These are phyloP conservation scores for Phoma sp. DNA, from an alignment of 2,329 filamentous ascomycete genomes.

Conservation along the genomic window DNA sequence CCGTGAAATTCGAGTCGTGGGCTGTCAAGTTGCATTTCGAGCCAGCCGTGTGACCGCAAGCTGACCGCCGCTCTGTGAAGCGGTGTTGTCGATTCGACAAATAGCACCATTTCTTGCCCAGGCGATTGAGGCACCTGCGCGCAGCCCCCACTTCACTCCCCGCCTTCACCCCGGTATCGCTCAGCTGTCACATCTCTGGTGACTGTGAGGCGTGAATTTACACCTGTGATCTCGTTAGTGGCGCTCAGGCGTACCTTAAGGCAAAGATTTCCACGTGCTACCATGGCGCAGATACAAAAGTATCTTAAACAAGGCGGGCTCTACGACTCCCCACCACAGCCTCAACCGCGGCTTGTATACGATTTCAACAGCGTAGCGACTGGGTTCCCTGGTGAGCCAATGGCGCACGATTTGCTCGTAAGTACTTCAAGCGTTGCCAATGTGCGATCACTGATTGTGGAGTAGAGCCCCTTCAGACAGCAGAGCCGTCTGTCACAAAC, in stretches of 20 bases:
- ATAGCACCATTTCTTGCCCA: constrained; percentile 24
- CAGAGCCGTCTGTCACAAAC: constrained; percentile 7
- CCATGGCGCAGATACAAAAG: constrained; percentile 25
- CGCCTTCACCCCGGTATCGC: constrained; percentile 27
- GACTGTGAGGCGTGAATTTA: constrained; percentile 1
- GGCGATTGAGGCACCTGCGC: constrained; percentile 25
- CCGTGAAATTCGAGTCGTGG: background rate
- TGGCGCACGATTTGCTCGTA: constrained; percentile 27
- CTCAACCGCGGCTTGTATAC: constrained; percentile 9
- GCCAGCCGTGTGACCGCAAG: constrained; percentile 6
- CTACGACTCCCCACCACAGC: constrained; percentile 9
- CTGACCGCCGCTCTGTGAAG: constrained; percentile 35
- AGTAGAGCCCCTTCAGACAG: constrained; percentile 15
- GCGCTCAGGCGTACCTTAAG: constrained; percentile 1
- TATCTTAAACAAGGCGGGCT: constrained; percentile 4
- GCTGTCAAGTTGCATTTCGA: constrained; percentile 2
- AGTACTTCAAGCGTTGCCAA: background rate
- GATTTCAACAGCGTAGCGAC: background rate
- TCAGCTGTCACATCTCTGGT: constrained; percentile 6
- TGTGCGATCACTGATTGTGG: constrained; percentile 2
- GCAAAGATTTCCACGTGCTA: constrained; percentile 7
- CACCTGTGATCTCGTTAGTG: constrained; percentile 7
- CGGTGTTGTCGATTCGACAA: constrained; percentile 16
- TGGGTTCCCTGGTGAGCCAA: constrained; percentile 5
- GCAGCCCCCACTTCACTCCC: constrained; percentile 19